Conservation (phyloP, 805 yeast genomes). For the Pichia deserticola region DNA sequence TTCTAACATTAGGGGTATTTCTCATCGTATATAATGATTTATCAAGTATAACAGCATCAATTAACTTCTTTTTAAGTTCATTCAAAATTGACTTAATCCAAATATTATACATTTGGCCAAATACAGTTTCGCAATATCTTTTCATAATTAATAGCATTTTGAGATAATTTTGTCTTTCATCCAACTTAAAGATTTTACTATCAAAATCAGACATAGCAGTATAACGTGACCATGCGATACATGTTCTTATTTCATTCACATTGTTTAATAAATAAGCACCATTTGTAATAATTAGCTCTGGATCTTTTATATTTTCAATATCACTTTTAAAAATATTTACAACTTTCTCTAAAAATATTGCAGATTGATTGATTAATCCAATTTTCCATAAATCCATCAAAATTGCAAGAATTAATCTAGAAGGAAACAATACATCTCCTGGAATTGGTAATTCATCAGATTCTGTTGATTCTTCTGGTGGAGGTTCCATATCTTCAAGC, state of each 20-base stretch:
- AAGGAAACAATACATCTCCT: slow-evolving; percentile 90
- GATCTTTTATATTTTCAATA: neutral
- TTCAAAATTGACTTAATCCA: slow-evolving; percentile 10
- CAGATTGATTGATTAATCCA: slow-evolving; percentile 86
- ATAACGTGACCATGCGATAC: slow-evolving; percentile 3
- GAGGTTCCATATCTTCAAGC: slow-evolving; percentile 73
- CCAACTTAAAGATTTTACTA: neutral
- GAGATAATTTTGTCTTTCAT: slow-evolving; percentile 10
- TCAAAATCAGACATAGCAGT: slow-evolving; percentile 9
- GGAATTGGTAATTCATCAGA: slow-evolving; percentile 64
- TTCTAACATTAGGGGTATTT: slow-evolving; percentile 1
- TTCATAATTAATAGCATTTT: slow-evolving; percentile 11
- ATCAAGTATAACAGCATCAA: slow-evolving; percentile 9
- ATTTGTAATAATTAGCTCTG: slow-evolving; percentile 1
- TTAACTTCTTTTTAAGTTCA: slow-evolving; percentile 4
- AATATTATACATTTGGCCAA: slow-evolving; percentile 9
- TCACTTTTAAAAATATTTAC: slow-evolving; percentile 73
- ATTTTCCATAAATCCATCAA: slow-evolving; percentile 96
- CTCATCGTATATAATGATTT: neutral
- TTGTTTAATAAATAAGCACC: slow-evolving; percentile 14
- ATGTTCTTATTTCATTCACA: slow-evolving; percentile 7
- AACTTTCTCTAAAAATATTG: slow-evolving; percentile 80
- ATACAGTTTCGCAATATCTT: slow-evolving; percentile 13
- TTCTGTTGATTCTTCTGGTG: slow-evolving; percentile 74
- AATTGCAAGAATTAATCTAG: slow-evolving; percentile 82